Conservation (phyloP, 495 filamentous ascomycete species). For the Monascus purpureus region DNA sequence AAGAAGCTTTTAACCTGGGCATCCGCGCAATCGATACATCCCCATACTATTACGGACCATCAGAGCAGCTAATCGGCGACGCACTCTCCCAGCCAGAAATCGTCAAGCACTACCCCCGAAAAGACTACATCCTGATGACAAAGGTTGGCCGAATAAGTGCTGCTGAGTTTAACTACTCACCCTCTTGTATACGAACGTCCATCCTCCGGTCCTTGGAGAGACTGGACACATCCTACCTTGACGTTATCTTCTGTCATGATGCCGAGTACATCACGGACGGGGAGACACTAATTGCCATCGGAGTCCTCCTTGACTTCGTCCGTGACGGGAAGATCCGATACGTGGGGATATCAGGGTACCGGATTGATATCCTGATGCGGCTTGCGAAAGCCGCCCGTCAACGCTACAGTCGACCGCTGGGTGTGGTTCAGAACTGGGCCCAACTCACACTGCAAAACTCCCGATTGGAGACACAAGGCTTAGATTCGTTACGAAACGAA, state of each 20-base stretch:
- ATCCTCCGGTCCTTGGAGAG: slow-evolving; percentile 34
- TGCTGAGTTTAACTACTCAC: slow-evolving; percentile 43
- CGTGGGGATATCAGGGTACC: slow-evolving; percentile 79
- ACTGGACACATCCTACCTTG: slow-evolving; percentile 40
- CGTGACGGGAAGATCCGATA: slow-evolving; percentile 49
- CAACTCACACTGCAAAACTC: slow-evolving; percentile 77
- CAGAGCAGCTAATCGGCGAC: slow-evolving; percentile 61
- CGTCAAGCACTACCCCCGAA: slow-evolving; percentile 30
- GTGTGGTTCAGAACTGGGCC: slow-evolving; percentile 68
- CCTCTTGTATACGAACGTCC: slow-evolving; percentile 36
- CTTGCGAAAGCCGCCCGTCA: slow-evolving; percentile 46
- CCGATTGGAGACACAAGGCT: slow-evolving; percentile 31
- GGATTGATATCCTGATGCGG: slow-evolving; percentile 46
- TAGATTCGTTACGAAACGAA: slow-evolving; percentile 43
- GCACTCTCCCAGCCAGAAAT: slow-evolving; percentile 47
- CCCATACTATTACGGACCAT: slow-evolving; percentile 84
- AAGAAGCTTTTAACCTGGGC: slow-evolving; percentile 53
- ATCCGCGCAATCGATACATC: slow-evolving; percentile 77
- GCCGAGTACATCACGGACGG: slow-evolving; percentile 43
- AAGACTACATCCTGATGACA: slow-evolving; percentile 41
- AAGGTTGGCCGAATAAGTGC: slow-evolving; percentile 43
- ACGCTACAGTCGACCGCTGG: slow-evolving; percentile 66
- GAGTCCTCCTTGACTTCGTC: slow-evolving; percentile 54
- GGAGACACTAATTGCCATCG: slow-evolving; percentile 39
- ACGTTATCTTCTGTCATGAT: slow-evolving; percentile 54